Evolutionary conservation across 2,329 filamentous ascomycete species (phyloP).

Genomic region (Claviceps quebecensis): DNA sequence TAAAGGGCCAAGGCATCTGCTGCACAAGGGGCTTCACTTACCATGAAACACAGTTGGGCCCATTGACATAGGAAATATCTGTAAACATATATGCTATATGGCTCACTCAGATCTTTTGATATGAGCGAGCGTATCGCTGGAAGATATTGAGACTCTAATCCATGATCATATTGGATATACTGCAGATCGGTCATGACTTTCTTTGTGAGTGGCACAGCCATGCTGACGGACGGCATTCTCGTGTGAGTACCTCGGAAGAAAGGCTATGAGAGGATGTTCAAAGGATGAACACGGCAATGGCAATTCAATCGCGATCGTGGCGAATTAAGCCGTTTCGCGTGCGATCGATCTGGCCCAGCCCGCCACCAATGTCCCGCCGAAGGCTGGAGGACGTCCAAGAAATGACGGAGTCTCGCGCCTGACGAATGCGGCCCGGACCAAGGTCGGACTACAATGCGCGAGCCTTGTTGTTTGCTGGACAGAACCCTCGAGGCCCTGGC

Average conservation of each 20-base stretch:
- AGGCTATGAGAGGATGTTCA: neutral
- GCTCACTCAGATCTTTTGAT: slow-evolving; percentile 90
- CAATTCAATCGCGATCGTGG: neutral
- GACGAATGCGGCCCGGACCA: neutral
- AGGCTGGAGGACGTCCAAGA: neutral
- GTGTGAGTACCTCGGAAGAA: neutral
- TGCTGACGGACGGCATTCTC: slow-evolving; percentile 7
- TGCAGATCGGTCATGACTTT: slow-evolving; percentile 33
- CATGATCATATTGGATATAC: slow-evolving; percentile 50
- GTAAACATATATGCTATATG: slow-evolving; percentile 98
- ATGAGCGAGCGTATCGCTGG: slow-evolving; percentile 84
- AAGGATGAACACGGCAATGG: neutral
- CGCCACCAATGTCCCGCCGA: neutral
- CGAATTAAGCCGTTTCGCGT: neutral
- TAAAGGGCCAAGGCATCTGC: neutral
- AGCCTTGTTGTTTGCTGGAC: neutral
- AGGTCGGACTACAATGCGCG: neutral
- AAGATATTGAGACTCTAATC: slow-evolving; percentile 51
- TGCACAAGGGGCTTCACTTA: slow-evolving; percentile 20
- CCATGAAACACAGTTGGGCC: slow-evolving; percentile 95
- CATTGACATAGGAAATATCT: slow-evolving; percentile 97
- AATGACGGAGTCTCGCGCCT: neutral
- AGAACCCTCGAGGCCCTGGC: neutral
- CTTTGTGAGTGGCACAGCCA: slow-evolving; percentile 20
- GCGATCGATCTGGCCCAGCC: neutral